Base-by-base conservation (phyloP, 345 rosid species). In the Gossypium bickii region DNA sequence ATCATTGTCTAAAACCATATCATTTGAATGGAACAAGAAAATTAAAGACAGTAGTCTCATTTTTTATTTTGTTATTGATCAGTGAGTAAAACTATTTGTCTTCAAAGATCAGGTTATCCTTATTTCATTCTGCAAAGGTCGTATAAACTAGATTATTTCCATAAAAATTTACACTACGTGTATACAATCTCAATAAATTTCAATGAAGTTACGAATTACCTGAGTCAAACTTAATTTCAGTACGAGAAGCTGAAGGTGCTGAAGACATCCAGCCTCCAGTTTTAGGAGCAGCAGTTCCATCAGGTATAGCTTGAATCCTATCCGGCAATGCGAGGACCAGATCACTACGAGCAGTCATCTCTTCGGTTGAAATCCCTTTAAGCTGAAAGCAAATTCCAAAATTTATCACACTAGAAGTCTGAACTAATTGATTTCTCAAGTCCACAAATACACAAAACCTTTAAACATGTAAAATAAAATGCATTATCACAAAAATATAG, bases 141-240 rank as follows among this genome's bases (percentile, higher is more conserved):
- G 1, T 5, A 34, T 34, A 29, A 29, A 29, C 38, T 29, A 34
- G 41, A 34, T 34, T 5, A 5, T 34, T 34, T 34, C 5, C 41
- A 5, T 5, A 34, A 34, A 34, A 34, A 5, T 34, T 34, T 34
- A 5, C 7, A 34, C 41, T 5, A 34, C 41, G 41, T 29, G 17
- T 48, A 45, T 29, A 20, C 12, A 60, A 52, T 34, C 65, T 59
- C 62, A 76, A 61, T 10, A 70, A 70, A 57, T 27, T 68, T 64
- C 9, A 62, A 53, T 18, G 52, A 52, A 18, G 4, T 49, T 18
- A 76, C 13, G 67, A 55, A 70, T 78, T 70, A 95, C 99, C 97
- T 84, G 97, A 96, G 84, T 93, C 99, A 84, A 96, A 89, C 83
- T 89, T 93, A 74, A 96, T 91, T 79, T 86, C 97, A 20, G 97